These are phyloP conservation scores for Orobanche coerulescens DNA, from an alignment of 257 asterid species.

Conservation along the genomic window DNA sequence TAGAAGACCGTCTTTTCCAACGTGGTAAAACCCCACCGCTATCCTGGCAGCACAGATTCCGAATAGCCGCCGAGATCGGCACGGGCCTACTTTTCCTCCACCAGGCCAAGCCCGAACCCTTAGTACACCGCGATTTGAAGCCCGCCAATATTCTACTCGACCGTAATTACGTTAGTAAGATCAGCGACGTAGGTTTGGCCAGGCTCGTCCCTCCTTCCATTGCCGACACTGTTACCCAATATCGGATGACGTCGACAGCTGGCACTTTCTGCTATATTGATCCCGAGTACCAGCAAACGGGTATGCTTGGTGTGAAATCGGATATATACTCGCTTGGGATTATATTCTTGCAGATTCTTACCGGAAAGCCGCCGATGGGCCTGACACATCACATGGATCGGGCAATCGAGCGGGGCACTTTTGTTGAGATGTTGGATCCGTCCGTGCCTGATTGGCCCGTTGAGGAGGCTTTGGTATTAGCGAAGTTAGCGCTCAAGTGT, in stretches of 20 bases:
- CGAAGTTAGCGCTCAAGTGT: slow-evolving; percentile 57
- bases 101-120: slow-evolving; percentile 89
- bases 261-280: slow-evolving; percentile 97
- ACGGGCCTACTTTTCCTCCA: slow-evolving; percentile 85
- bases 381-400: slow-evolving; percentile 68
- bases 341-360: slow-evolving; percentile 68
- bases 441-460: slow-evolving; percentile 67
- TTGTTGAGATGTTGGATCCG: slow-evolving; percentile 56
- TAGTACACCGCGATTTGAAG: slow-evolving; percentile 84
- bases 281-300: slow-evolving; percentile 95
- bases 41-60: slow-evolving; percentile 78
- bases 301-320: slow-evolving; percentile 94
- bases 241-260: slow-evolving; percentile 86
- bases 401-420: slow-evolving; percentile 60
- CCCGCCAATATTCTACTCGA: slow-evolving; percentile 84
- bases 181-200: slow-evolving; percentile 87
- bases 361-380: slow-evolving; percentile 82
- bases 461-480: slow-evolving; percentile 62
- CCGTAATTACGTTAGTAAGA: slow-evolving; percentile 78
- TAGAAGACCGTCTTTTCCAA: slow-evolving; percentile 70
- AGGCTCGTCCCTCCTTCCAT: slow-evolving; percentile 89
- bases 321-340: slow-evolving; percentile 83
- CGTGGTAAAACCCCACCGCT: slow-evolving; percentile 61
- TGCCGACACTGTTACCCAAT: slow-evolving; percentile 77
- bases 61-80: slow-evolving; percentile 79